phyloP scores from a whole-genome alignment of 2,329 filamentous ascomycete genomes.

The Fulvia fulva region DNA sequence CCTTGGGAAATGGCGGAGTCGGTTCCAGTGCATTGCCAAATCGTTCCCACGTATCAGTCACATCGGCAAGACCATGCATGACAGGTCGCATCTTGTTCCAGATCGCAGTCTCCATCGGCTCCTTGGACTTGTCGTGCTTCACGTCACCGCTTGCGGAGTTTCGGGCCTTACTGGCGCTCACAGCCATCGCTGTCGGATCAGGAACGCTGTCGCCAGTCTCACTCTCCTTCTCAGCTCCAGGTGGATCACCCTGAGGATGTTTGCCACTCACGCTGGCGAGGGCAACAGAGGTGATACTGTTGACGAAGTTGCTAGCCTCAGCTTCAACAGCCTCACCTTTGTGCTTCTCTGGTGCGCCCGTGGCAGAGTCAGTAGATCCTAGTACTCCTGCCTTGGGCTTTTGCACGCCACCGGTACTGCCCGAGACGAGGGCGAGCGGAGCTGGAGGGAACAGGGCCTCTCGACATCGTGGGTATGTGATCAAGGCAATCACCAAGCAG shows the following conservation, averaged over 20 bases:
- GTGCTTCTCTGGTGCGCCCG: slow-evolving; percentile 76
- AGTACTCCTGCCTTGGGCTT: slow-evolving; percentile 72
- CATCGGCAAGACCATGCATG: slow-evolving; percentile 62
- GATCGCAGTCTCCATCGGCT: slow-evolving; percentile 71
- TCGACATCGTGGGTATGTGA: slow-evolving; percentile 62
- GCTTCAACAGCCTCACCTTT: slow-evolving; percentile 80
- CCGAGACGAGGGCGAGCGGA: slow-evolving; percentile 68
- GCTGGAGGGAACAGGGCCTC: slow-evolving; percentile 69
- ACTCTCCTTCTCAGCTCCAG: slow-evolving; percentile 39
- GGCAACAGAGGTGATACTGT: slow-evolving; percentile 66
- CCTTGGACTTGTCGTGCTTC: slow-evolving; percentile 70
- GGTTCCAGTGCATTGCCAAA: slow-evolving; percentile 55
- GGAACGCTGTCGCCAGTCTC: slow-evolving; percentile 52
- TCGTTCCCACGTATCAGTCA: slow-evolving; percentile 60
- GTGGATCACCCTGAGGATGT: slow-evolving; percentile 63
- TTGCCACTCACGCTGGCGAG: slow-evolving; percentile 73
- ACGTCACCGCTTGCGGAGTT: slow-evolving; percentile 50
- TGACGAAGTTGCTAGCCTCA: slow-evolving; percentile 77
- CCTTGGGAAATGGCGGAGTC: slow-evolving; percentile 45
- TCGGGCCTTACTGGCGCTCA: slow-evolving; percentile 52
- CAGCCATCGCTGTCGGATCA: slow-evolving; percentile 57
- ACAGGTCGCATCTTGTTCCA: slow-evolving; percentile 71
- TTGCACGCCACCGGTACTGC: slow-evolving; percentile 68
- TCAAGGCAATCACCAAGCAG: slow-evolving; percentile 58
- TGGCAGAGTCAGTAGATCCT: slow-evolving; percentile 71